Conservation (phyloP, 306 rosid genomes). For the Dalbergia oliveri region DNA sequence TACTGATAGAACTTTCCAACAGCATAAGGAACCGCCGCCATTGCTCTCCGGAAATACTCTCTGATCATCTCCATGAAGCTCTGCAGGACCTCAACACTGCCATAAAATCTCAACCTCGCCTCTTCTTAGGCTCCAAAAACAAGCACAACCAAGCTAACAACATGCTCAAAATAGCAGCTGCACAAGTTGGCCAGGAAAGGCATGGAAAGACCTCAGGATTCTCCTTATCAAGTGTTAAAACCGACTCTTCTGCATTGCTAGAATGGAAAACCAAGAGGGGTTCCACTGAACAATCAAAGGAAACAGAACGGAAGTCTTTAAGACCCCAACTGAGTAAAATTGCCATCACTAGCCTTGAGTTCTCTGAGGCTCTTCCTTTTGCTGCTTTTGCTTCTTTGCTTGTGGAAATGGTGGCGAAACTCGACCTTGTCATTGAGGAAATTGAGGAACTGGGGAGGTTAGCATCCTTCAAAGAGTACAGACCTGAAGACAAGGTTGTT, state of each 20-base stretch:
- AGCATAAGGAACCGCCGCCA: conserved; percentile 83
- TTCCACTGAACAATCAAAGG: conserved; percentile 56
- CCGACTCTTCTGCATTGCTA: conserved; percentile 76
- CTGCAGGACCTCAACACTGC: conserved; percentile 85
- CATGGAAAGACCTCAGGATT: conserved; percentile 51
- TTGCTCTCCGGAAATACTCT: conserved; percentile 91
- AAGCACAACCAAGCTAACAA: conserved; percentile 62
- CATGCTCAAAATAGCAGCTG: conserved; percentile 77
- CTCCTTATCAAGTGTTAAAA: conserved; percentile 78
- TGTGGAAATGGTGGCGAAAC: conserved; percentile 91
- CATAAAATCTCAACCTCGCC: conserved; percentile 91
- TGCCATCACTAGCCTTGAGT: conserved; percentile 88
- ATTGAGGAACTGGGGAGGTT: conserved; percentile 86
- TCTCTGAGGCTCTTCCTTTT: conserved; percentile 96
- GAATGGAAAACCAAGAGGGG: conserved; percentile 77
- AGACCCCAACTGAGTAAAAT: conserved; percentile 88
- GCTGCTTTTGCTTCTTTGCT: conserved; percentile 97
- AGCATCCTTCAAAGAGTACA: conserved; percentile 79
- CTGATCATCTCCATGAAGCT: conserved; percentile 94
- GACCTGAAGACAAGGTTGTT: conserved; percentile 63
- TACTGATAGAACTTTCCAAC: conserved; percentile 74
- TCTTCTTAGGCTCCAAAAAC: conserved; percentile 83
- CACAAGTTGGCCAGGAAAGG: conserved; percentile 60
- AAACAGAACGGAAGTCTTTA: conserved; percentile 62
- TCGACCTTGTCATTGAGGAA: conserved; percentile 82